Evolutionary conservation across 2,329 filamentous ascomycete genomes (phyloP).

Genomic region (Dactylellina haptotyla): DNA sequence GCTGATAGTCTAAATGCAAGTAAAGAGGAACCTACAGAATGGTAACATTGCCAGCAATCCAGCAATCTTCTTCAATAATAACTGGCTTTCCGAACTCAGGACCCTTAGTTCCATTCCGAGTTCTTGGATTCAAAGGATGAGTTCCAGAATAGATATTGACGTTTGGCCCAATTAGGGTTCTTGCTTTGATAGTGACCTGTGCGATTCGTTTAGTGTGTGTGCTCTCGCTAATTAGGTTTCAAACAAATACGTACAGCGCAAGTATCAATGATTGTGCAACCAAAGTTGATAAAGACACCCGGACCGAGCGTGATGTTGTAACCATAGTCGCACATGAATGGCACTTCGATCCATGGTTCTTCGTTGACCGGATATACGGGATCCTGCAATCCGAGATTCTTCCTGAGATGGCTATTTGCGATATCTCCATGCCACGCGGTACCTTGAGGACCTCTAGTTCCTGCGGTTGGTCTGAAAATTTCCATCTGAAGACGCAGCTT

Average conservation of each 20-base stretch:
- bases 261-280: slow-evolving; percentile 88
- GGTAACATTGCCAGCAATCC: slow-evolving; percentile 71
- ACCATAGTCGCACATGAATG: slow-evolving; percentile 92
- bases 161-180: slow-evolving; percentile 76
- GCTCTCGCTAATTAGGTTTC: slow-evolving; percentile 16
- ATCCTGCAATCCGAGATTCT: slow-evolving; percentile 49
- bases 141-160: slow-evolving; percentile 85
- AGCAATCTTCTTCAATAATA: slow-evolving; percentile 77
- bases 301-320: slow-evolving; percentile 92
- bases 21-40: slow-evolving; percentile 63
- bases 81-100: slow-evolving; percentile 76
- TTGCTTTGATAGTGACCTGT: slow-evolving; percentile 59
- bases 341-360: slow-evolving; percentile 73
- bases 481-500: slow-evolving; percentile 75
- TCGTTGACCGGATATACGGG: slow-evolving; percentile 51
- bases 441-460: slow-evolving; percentile 50
- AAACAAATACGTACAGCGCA: slow-evolving; percentile 65
- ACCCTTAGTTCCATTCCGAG: slow-evolving; percentile 77
- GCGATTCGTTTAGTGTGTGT: slow-evolving; percentile 45
- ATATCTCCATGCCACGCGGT: slow-evolving; percentile 44
- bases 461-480: slow-evolving; percentile 63
- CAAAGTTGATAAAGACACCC: slow-evolving; percentile 82
- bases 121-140: slow-evolving; percentile 76
- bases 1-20: not conserved
- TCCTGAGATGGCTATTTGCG: slow-evolving; percentile 40